Evolutionary conservation across 2,329 filamentous ascomycete species (phyloP), one percentile per base, ranked within the genome.

Genomic region (Cercospora citrullina): DNA sequence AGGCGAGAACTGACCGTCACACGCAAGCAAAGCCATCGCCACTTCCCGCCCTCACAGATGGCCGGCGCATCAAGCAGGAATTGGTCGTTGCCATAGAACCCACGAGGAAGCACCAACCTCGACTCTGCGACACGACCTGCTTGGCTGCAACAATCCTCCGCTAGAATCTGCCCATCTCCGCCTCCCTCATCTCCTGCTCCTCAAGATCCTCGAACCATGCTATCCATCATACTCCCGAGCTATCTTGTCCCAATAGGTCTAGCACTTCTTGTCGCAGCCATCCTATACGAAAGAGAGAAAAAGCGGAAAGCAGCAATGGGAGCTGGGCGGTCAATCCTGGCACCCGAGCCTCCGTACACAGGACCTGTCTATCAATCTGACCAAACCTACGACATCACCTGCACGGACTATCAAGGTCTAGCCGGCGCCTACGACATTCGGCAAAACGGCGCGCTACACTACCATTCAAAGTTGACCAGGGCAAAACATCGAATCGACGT

Each of bases 361-460:
- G 62, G 62, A 10, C 51, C 23, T 16, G 33, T 64, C 23, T 64
- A 30, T 23, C 30, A 26, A 12, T 16, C 51, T 23, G 26, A 21
- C 16, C 31, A 53, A 12, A 48, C 53, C 31, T 64, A 58, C 51
- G 62, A 64, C 18, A 64, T 64, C 31, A 42, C 28, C 36, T 57
- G 28, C 48, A 59, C 53, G 12, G 16, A 64, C 8, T 21, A 9
- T 7, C 14, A 45, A 23, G 18, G 21, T 26, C 21, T 45, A 23
- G 31, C 51, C n/a, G 62, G 53, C 53, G 16, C n/a, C 16, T 64
- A 59, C 53, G 53, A 58, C 21, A 42, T 64, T 26, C 31, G 33
- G n/a, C 51, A 45, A 36, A 48, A 64, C n/a, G 62, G 62, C 14
- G 18, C 6, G 23, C 23, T 53, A 8, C 51, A 21, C 12, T 64